Evolutionary conservation across 805 yeast species (phyloP), one percentile per base, ranked within the genome.

Genomic region (Pichia membranifaciens): DNA sequence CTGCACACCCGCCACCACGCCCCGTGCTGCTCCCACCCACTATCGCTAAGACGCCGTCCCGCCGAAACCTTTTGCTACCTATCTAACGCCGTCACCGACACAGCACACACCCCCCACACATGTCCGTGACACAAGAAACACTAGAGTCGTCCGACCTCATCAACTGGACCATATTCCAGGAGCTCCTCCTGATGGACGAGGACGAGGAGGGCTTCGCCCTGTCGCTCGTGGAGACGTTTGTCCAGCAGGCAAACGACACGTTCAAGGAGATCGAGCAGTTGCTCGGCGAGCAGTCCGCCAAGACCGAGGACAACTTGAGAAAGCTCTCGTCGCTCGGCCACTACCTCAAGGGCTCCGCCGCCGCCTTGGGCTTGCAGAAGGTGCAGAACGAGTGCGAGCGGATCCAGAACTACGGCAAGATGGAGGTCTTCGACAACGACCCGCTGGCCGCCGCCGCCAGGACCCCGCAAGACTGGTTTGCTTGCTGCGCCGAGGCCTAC

Each of bases 281-380:
- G n/a, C 60, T 86, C 10, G 38, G 47, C 17, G 22, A 29, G 16
- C 6, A 28, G 33, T n/a, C 25, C 36, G 28, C 32, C 34, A 6
- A 60, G 59, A 5, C 67, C 1, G 71, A 70, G 31, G 65, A 66
- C 15, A 67, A 74, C 55, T 71, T 89, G 50, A 74, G 70, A 35
- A 73, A 79, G 51, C 68, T 93, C 47, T 82, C 90, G 18, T 73
- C 81, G 13, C 69, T 85, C 56, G 99, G 99, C 13, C 99, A 93
- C 64, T 93, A 87, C 61, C 72, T 93, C 48, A 93, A 93, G 63
- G 99, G 99, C 40, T 84, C 95, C 12, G 95, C 97, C 1, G 96
- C 97, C 2, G 91, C 96, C 0, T 70, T 93, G 49, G 99, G 99
- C 2, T 73, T 93, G 48, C 78, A 77, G 39, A 80, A 81, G 51